Base-by-base conservation (phyloP, 495 filamentous ascomycete species). In the Trichocladium uniseriatum region DNA sequence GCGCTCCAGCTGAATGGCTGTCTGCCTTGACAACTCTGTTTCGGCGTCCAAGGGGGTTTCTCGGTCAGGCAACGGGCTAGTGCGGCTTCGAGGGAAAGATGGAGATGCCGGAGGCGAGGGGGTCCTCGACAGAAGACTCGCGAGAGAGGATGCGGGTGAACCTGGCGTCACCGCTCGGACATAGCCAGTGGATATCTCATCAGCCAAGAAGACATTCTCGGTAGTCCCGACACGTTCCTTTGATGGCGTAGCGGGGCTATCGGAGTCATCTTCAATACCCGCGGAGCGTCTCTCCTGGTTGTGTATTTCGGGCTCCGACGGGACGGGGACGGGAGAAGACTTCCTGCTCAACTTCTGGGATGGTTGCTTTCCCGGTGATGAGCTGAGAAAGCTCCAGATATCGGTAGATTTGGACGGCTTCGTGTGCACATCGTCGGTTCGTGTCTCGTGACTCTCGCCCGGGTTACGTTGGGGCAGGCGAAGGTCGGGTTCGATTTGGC, bases 1-100 rank as follows among this genome's bases (percentile, higher is more conserved):
- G 15, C 74, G 66, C 50, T 64, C 66, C 15, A 57, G 20, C 24
- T 56, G 62, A 14, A 53, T 28, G 6, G 43, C 40, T 8, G 54
- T 52, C n/a, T 60, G 57, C 7, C 56, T 51, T 15, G 48, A 29
- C 14, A 44, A 15, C 11, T 57, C 56, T 9, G 64, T 55, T 7
- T 54, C 48, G 9, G 51, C 45, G 14, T 49, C 45, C 4, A 11
- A 19, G 7, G 41, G 22, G 18, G 36, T 34, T 15, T 7, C 43
- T 6, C 10, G 27, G 11, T 20, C 14, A n/a, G 28, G 44, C n/a
- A 53, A 24, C 31, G 46, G 38, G 2, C 28, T 38, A 9, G 29
- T 40, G 6, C 14, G 28, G 8, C 22, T 37, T 36, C 31, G 44
- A 22, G 45, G 55, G 7, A 50, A 9, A 13, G 49, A 39, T 0